phyloP scores from a whole-genome alignment of 1,284 basidiomycete species.

The Rhodofomes roseus region DNA sequence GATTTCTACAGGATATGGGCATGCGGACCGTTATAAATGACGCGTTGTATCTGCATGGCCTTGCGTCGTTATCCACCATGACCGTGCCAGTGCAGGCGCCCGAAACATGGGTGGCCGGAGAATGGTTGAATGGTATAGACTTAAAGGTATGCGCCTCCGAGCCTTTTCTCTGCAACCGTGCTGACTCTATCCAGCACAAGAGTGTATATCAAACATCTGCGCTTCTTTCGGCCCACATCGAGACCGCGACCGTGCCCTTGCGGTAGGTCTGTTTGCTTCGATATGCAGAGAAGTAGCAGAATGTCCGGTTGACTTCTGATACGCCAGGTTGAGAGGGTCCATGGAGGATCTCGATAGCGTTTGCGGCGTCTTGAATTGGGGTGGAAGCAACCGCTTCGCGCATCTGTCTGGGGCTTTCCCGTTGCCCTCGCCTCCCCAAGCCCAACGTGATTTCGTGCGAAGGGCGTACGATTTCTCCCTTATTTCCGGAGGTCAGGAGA shows the following conservation, averaged over 20 bases:
- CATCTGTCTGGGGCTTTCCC: conserved; percentile 56
- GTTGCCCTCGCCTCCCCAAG: conserved; percentile 23
- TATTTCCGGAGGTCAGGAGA: neutral
- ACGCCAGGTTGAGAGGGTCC: conserved; percentile 35
- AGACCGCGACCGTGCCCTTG: conserved; percentile 60
- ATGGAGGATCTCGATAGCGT: conserved; percentile 44
- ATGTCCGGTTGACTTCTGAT: neutral
- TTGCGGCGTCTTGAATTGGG: conserved; percentile 49
- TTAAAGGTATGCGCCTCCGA: conserved; percentile 36
- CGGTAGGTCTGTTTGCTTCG: conserved; percentile 40
- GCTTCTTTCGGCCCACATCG: conserved; percentile 63
- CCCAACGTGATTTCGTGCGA: conserved; percentile 25
- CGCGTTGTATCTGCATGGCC: conserved; percentile 49
- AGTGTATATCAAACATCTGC: conserved; percentile 57
- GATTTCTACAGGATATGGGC: conserved; percentile 6
- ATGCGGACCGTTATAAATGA: conserved; percentile 51
- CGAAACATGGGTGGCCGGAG: conserved; percentile 31
- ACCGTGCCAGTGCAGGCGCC: conserved; percentile 55
- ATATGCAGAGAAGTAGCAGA: neutral
- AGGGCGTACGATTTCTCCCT: conserved; percentile 45
- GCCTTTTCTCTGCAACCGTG: conserved; percentile 2
- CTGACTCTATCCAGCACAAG: conserved; percentile 29
- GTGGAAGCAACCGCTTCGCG: conserved; percentile 52
- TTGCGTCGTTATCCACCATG: conserved; percentile 51
- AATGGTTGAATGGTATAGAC: conserved; percentile 41